phyloP scores from a whole-genome alignment of 208 protist genomes.

The Wallacemonas sp. region DNA sequence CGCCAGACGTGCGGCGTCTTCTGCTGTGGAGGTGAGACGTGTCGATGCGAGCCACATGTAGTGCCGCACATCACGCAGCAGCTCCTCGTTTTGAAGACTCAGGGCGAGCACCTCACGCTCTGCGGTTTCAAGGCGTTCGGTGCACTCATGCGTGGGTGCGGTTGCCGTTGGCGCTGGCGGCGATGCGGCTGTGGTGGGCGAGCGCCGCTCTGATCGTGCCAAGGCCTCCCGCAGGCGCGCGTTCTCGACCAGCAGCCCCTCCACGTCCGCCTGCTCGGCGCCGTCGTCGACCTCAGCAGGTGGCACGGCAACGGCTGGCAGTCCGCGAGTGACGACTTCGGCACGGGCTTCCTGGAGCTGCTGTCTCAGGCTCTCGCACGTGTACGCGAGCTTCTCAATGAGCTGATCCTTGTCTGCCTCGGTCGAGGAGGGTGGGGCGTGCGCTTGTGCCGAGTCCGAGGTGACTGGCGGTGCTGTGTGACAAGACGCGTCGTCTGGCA shows the following conservation, averaged over 20 bases:
- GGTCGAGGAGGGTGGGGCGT: neutral
- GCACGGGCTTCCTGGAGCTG: slow-evolving; percentile 5
- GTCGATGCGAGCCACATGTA: slow-evolving; percentile 15
- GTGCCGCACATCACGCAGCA: slow-evolving; percentile 21
- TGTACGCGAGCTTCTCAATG: slow-evolving; percentile 5
- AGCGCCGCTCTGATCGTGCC: slow-evolving; percentile 8
- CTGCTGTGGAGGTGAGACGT: neutral
- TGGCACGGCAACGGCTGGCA: no score
- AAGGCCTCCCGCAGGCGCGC: slow-evolving; percentile 16
- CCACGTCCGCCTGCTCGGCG: neutral
- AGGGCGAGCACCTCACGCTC: slow-evolving; percentile 24
- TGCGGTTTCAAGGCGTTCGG: slow-evolving; percentile 3
- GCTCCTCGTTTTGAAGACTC: slow-evolving; percentile 27
- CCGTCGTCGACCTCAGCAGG: no score
- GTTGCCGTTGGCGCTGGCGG: neutral
- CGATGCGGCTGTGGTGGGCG: slow-evolving; percentile 1
- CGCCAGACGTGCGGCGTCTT: neutral
- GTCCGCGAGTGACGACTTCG: no score
- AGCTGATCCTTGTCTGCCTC: slow-evolving; percentile 16
- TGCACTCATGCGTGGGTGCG: neutral
- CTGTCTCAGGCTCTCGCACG: slow-evolving; percentile 4
- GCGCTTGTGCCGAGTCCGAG: no score
- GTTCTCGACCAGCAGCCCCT: slow-evolving; percentile 24
- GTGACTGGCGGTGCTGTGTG: no score
- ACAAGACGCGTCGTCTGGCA: no score